Conservation (phyloP, 306 rosid species). For the Vigna mungo region DNA sequence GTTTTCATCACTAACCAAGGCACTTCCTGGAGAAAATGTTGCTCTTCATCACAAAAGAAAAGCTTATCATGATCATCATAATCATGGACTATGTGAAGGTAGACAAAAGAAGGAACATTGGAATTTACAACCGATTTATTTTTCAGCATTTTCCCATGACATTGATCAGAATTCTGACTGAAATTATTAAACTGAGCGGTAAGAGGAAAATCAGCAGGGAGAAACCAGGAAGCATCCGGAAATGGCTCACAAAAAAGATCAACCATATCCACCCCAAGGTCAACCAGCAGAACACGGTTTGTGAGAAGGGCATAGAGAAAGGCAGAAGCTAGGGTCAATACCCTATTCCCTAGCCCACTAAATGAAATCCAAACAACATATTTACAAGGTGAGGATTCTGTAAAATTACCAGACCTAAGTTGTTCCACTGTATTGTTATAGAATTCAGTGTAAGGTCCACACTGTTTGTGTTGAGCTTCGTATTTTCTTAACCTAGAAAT, state of each 20-base stretch:
- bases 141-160: conserved; percentile 73
- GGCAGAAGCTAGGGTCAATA: conserved; percentile 68
- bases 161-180: conserved; percentile 54
- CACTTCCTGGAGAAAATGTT: conserved; percentile 53
- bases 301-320: conserved; percentile 82
- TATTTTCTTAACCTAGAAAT: conserved; percentile 64
- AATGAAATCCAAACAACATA: conserved; percentile 76
- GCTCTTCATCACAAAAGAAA: conserved; percentile 81
- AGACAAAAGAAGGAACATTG: conserved; percentile 51
- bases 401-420: conserved; percentile 57
- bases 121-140: conserved; percentile 42
- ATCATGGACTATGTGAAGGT: conserved; percentile 73
- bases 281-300: conserved; percentile 71
- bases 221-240: conserved; percentile 71
- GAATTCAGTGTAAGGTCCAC: conserved; percentile 71
- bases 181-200: conserved; percentile 49
- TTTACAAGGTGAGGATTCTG: conserved; percentile 53
- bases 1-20: conserved; percentile 76
- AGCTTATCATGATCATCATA: conserved; percentile 76
- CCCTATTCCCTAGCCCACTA: conserved; percentile 82
- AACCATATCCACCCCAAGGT: conserved; percentile 73
- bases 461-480: conserved; percentile 66
- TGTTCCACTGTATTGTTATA: conserved; percentile 63
- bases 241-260: conserved; percentile 85
- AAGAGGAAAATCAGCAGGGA: conserved; percentile 68